These are phyloP conservation scores for Coemansia sp. DNA, from an alignment of 192 early-diverging fungal genomes.

Conservation along the genomic window DNA sequence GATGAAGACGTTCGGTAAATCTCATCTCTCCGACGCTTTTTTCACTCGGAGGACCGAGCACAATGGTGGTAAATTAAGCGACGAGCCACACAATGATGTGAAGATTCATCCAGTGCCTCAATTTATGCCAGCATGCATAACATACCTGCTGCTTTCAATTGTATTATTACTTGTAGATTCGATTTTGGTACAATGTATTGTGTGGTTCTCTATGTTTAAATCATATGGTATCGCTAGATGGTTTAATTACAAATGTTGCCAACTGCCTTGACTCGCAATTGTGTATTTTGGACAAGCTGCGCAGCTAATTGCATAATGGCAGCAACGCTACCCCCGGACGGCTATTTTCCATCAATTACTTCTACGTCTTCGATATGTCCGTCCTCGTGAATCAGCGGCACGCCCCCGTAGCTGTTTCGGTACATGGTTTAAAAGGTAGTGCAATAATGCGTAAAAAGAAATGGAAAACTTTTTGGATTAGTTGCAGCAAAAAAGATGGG, in stretches of 20 bases:
- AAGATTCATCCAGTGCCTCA: neutral
- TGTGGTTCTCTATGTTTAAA: neutral
- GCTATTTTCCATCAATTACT: conserved; percentile 6
- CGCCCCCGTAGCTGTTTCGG: neutral
- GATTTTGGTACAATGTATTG: neutral
- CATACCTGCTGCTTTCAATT: neutral
- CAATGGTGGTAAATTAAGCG: conserved; percentile 6
- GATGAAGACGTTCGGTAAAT: conserved; percentile 2
- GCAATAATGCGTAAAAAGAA: neutral
- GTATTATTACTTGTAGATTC: neutral
- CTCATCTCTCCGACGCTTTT: neutral
- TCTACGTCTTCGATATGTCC: conserved; percentile 1
- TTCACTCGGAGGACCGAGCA: neutral
- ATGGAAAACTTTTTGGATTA: neutral
- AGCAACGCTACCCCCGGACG: too few relatives aligned
- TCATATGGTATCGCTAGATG: neutral
- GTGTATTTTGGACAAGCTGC: neutral
- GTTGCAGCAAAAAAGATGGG: neutral
- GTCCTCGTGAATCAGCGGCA: conserved; percentile 9
- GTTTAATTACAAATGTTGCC: conserved; percentile 4
- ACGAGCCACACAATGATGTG: neutral
- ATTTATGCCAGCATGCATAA: neutral
- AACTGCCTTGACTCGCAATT: neutral
- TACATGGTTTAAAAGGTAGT: neutral
- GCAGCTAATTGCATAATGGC: conserved; percentile 10